Evolutionary conservation across 148 eudicot genomes (phyloP), one percentile per base, ranked within the genome.

Genomic region (Bassia scoparia): DNA sequence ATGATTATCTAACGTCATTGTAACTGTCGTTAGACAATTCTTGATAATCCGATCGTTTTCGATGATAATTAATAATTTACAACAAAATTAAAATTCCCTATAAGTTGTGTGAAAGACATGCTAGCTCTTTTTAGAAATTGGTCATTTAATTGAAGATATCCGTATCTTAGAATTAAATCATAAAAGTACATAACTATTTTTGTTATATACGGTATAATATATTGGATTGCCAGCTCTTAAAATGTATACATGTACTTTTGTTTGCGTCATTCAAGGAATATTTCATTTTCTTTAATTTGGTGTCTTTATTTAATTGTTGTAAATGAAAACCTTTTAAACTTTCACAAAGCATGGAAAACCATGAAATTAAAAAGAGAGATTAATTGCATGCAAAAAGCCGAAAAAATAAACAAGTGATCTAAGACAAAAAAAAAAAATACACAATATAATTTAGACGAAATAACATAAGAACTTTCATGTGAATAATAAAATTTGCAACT

Each of bases 391-490:
- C 66, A 20, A 61, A 61, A 61, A 5, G 66, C 38, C 26, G 37
- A 61, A 61, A 14, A 5, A 2, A 48, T 2, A 48, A 52, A 41
- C 46, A 41, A 41, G 46, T 41, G 18, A 27, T 27, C 16, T 12
- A 58, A 26, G 33, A 58, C 46, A 41, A 41, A n/a, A n/a, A n/a
- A n/a, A n/a, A n/a, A n/a, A n/a, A n/a, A 7, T 41, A 41, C 46
- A 41, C 43, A 61, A 61, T 60, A 21, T 24, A 41, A 4, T 11
- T 41, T 49, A 60, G 37, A 60, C 37, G 29, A 60, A 60, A 61
- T 33, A 21, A 33, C 3, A 61, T 61, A 52, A 52, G 43, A 34
- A 61, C 43, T 61, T 61, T 61, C 66, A 61, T 61, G 66, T 61
- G 66, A 61, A 20, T 61, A 1, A 18, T 2, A 18, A 12, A 61